phyloP scores from a whole-genome alignment of 257 asterid species.

The Fraxinus cuspidata region DNA sequence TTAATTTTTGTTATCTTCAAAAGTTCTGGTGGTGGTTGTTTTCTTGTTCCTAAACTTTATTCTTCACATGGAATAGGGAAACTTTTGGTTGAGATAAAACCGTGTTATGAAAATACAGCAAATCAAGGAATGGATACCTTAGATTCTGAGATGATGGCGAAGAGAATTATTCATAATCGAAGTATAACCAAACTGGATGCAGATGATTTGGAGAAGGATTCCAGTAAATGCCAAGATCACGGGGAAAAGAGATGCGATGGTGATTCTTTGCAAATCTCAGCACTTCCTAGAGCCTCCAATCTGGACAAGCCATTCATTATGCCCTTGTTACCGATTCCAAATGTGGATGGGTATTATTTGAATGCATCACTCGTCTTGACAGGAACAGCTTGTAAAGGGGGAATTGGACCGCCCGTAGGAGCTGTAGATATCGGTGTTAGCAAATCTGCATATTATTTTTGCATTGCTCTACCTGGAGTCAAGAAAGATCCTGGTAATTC shows the following conservation, averaged over 20 bases:
- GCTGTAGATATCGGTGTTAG: slow-evolving; percentile 68
- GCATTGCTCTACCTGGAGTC: slow-evolving; percentile 90
- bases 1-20: background rate
- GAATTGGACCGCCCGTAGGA: slow-evolving; percentile 72
- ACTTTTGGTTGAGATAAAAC: slow-evolving; percentile 18
- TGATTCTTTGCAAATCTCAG: slow-evolving; percentile 37
- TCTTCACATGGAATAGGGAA: background rate
- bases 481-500: slow-evolving; percentile 76
- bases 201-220: slow-evolving; percentile 21
- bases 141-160: slow-evolving; percentile 28
- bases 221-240: slow-evolving; percentile 27
- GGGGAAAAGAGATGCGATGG: slow-evolving; percentile 26
- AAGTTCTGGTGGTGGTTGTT: background rate
- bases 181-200: slow-evolving; percentile 29
- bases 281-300: slow-evolving; percentile 16
- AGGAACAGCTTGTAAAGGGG: slow-evolving; percentile 62
- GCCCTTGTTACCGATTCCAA: slow-evolving; percentile 59
- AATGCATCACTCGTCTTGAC: slow-evolving; percentile 44
- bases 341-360: slow-evolving; percentile 43
- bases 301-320: slow-evolving; percentile 43
- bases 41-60: background rate
- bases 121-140: slow-evolving; percentile 42
- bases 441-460: slow-evolving; percentile 67
- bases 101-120: slow-evolving; percentile 14
- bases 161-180: slow-evolving; percentile 45